These are phyloP conservation scores for Macrolepiota fuliginosa DNA, from an alignment of 768 basidiomycete species.

Conservation along the genomic window DNA sequence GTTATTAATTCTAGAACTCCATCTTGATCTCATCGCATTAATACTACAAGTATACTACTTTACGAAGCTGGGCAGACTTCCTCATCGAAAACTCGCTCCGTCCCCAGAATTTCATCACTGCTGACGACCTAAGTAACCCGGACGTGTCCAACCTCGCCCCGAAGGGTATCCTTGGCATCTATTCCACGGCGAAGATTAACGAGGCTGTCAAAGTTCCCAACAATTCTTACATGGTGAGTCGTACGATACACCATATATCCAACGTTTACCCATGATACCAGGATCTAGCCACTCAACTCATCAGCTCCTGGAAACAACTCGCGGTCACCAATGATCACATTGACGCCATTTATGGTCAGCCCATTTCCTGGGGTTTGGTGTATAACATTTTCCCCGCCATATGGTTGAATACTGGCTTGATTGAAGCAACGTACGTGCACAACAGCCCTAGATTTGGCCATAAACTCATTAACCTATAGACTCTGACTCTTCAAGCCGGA, in stretches of 20 bases:
- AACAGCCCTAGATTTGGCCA: constrained; percentile 5
- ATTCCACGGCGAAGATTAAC: constrained; percentile 51
- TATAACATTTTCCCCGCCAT: constrained; percentile 55
- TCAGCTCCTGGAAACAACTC: constrained; percentile 13
- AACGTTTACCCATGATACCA: not conserved
- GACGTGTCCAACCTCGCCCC: constrained; percentile 57
- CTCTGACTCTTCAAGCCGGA: constrained; percentile 9
- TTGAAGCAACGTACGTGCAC: constrained; percentile 23
- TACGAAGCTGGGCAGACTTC: constrained; percentile 52
- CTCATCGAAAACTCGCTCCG: constrained; percentile 36
- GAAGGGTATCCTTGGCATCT: constrained; percentile 55
- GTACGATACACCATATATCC: not conserved
- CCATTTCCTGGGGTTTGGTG: constrained; percentile 35
- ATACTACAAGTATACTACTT: constrained; percentile 33
- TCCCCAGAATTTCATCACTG: not conserved
- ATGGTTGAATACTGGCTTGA: constrained; percentile 38
- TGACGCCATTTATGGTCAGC: constrained; percentile 17
- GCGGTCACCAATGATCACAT: constrained; percentile 14
- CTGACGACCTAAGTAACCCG: constrained; percentile 21
- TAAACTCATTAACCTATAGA: not conserved
- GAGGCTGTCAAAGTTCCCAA: constrained; percentile 25
- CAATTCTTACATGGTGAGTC: not conserved
- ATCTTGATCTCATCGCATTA: not conserved
- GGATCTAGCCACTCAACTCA: not conserved
- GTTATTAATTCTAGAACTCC: constrained; percentile 13